These are phyloP conservation scores for Taphrina wiesneri DNA, from an alignment of 1,139 yeast genomes.

Conservation along the genomic window DNA sequence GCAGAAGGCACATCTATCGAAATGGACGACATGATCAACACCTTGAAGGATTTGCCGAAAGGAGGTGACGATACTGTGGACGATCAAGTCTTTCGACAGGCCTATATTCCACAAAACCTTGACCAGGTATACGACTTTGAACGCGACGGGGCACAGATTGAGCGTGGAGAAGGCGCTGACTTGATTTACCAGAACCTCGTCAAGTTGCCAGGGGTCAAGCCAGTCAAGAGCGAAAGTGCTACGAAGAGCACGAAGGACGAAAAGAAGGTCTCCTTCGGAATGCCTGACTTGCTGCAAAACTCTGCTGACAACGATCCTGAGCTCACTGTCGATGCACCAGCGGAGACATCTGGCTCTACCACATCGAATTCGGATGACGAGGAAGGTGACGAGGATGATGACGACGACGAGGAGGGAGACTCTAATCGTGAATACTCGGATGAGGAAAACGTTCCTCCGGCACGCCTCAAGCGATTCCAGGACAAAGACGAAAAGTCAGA, in stretches of 20 bases:
- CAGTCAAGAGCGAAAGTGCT: slow-evolving; percentile 7
- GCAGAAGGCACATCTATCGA: slow-evolving; percentile 46
- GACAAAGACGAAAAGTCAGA: slow-evolving; percentile 72
- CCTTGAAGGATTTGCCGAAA: slow-evolving; percentile 18
- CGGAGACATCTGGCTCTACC: background rate
- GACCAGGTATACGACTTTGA: slow-evolving; percentile 59
- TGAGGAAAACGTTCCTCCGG: slow-evolving; percentile 33
- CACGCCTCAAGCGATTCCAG: slow-evolving; percentile 62
- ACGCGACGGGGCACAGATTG: slow-evolving; percentile 79
- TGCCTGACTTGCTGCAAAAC: slow-evolving; percentile 40
- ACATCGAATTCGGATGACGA: slow-evolving; percentile 44
- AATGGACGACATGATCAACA: slow-evolving; percentile 51
- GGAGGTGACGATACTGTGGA: slow-evolving; percentile 40
- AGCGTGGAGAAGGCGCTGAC: slow-evolving; percentile 78
- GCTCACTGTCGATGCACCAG: slow-evolving; percentile 39
- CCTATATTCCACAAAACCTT: slow-evolving; percentile 73
- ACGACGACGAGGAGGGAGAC: slow-evolving; percentile 45
- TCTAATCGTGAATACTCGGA: slow-evolving; percentile 46
- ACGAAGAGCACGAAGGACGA: slow-evolving; percentile 41
- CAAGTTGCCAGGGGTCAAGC: slow-evolving; percentile 34
- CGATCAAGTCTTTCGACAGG: slow-evolving; percentile 71
- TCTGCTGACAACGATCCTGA: slow-evolving; percentile 40
- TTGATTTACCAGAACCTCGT: slow-evolving; percentile 53
- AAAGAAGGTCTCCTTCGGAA: slow-evolving; percentile 39
- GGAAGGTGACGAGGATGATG: slow-evolving; percentile 48